Percentiles rank a stretch among this genome's conserved stretches.
These are phyloP conservation scores for Puccinia polysora DNA, from an alignment of 1,284 basidiomycete genomes.

Conservation along the genomic window DNA sequence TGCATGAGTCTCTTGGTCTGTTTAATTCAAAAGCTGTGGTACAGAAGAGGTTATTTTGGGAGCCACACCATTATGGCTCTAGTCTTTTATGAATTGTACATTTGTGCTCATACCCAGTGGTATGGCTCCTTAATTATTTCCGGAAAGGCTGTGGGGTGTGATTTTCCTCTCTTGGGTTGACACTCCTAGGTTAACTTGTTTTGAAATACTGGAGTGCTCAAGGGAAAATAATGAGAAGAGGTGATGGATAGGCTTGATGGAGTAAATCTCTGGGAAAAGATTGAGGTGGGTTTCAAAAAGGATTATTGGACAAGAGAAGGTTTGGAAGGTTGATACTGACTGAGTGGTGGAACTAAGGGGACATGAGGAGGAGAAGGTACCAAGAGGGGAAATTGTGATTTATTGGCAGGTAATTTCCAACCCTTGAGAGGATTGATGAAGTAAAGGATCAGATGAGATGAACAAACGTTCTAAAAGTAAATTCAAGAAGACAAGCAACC, in stretches of 20 bases:
- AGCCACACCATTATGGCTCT: no score
- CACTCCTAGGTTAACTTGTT: no score
- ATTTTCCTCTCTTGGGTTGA: no score
- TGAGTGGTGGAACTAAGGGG: background rate
- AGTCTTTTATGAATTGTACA: no score
- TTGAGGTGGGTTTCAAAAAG: background rate
- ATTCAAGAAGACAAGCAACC: slow-evolving; percentile 16
- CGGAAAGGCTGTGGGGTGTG: no score
- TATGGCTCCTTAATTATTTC: no score
- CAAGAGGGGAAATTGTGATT: slow-evolving; percentile 1
- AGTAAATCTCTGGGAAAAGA: background rate
- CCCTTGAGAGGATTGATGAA: background rate
- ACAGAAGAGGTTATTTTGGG: no score
- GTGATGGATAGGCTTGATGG: slow-evolving; percentile 9
- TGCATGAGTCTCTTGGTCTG: no score
- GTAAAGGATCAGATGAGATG: background rate
- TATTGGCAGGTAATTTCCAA: slow-evolving; percentile 33
- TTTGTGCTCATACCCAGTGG: no score
- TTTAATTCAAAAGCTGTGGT: no score
- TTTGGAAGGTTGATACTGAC: background rate
- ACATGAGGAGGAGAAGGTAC: slow-evolving; percentile 1
- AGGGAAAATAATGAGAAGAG: slow-evolving; percentile 10
- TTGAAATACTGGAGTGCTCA: no score
- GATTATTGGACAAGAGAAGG: background rate
- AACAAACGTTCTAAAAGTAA: background rate